Percentiles rank a stretch among this genome's conserved stretches.
Evolutionary conservation across 2,329 filamentous ascomycete species (phyloP).

Genomic region (Colletotrichum higginsianum): DNA sequence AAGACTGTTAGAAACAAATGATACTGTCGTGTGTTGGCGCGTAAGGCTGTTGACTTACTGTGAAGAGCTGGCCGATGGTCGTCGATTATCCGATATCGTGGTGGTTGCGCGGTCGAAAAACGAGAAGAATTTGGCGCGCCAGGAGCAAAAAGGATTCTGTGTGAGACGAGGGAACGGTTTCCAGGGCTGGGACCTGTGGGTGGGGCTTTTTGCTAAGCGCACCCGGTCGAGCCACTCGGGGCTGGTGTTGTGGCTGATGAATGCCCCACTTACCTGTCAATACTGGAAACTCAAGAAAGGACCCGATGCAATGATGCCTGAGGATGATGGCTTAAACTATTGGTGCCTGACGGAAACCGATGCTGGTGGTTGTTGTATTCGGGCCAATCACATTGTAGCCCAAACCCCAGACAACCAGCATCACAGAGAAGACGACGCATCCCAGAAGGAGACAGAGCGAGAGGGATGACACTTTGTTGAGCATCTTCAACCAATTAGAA

Average conservation of each 20-base stretch:
- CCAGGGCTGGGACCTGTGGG: constrained; percentile 24
- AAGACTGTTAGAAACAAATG: constrained; percentile 55
- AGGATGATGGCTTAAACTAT: not conserved
- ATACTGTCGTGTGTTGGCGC: constrained; percentile 8
- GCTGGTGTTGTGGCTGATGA: constrained; percentile 25
- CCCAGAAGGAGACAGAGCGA: constrained; percentile 1
- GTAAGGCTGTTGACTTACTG: constrained; percentile 40
- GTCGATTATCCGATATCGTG: constrained; percentile 43
- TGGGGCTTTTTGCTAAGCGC: constrained; percentile 30
- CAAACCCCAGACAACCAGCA: constrained; percentile 3
- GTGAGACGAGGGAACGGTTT: constrained; percentile 12
- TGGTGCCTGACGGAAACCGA: constrained; percentile 4
- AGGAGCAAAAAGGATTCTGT: constrained; percentile 31
- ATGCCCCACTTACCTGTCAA: not conserved
- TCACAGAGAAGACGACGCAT: constrained; percentile 26
- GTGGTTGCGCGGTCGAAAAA: constrained; percentile 42
- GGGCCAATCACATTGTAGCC: constrained; percentile 31
- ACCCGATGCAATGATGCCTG: constrained; percentile 9
- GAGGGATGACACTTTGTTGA: not conserved
- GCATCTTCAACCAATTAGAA: not conserved
- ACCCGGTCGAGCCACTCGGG: constrained; percentile 8
- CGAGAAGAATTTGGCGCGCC: constrained; percentile 23
- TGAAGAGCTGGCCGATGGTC: constrained; percentile 44
- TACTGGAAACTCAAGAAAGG: not conserved
- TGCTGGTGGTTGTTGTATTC: not conserved